phyloP scores from a whole-genome alignment of 2,329 filamentous ascomycete genomes.

The Dryadomyces quercivorus region DNA sequence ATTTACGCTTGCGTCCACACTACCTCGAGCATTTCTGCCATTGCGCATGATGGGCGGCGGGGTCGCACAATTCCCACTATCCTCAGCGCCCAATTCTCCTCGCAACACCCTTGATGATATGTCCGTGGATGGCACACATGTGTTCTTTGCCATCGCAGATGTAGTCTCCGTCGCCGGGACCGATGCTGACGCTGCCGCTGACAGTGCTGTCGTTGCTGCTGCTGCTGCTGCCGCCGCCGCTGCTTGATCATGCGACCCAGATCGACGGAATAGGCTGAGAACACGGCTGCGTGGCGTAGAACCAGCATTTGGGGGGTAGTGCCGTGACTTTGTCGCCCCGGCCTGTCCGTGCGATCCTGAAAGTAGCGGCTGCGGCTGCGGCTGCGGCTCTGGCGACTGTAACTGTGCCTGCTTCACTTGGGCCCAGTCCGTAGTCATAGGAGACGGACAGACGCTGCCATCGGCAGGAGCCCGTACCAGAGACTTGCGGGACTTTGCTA shows the following conservation, averaged over 20 bases:
- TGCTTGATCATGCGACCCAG: conserved; percentile 24
- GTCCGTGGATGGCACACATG: conserved; percentile 14
- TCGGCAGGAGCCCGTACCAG: conserved; percentile 7
- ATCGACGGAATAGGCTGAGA: conserved; percentile 40
- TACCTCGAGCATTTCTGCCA: conserved; percentile 11
- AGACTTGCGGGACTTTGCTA: conserved; percentile 8
- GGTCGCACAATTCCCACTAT: conserved; percentile 30
- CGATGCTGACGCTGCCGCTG: conserved; percentile 3
- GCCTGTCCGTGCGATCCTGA: no score
- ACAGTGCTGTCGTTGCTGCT: conserved; percentile 14
- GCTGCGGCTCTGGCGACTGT: conserved; percentile 6
- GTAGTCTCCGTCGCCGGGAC: conserved; percentile 7
- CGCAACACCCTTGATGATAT: conserved; percentile 28
- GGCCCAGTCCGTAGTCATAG: conserved; percentile 15
- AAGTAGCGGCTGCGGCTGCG: no score
- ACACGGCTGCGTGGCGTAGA: conserved; percentile 26
- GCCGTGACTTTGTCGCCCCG: conserved; percentile 9
- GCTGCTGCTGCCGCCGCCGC: conserved; percentile 13
- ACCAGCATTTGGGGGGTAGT: conserved; percentile 39
- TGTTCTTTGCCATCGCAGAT: background rate
- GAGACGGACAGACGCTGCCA: background rate
- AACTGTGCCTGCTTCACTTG: conserved; percentile 11
- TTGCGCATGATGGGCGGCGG: conserved; percentile 44
- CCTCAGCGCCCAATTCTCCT: conserved; percentile 24
- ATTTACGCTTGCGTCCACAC: conserved; percentile 3